Conservation (phyloP, 2,329 filamentous ascomycete genomes). For the Magnaporthiopsis incrustans region DNA sequence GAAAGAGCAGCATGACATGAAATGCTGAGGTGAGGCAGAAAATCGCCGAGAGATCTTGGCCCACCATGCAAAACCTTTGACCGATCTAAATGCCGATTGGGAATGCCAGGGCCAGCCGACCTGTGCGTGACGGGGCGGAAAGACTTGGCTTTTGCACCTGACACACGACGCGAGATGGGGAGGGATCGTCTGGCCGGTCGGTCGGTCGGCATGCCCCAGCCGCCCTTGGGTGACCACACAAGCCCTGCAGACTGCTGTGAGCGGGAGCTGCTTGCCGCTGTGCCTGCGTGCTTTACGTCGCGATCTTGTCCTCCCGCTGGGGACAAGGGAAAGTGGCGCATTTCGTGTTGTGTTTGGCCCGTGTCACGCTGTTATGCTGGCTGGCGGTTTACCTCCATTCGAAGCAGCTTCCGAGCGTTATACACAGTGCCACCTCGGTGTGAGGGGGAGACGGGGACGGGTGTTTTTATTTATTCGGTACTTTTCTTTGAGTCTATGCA, state of each 20-base stretch:
- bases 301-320: neutral
- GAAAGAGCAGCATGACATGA: neutral
- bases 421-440: neutral
- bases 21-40: neutral
- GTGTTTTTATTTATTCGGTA: neutral
- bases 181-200: too few species aligned
- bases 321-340: neutral
- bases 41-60: neutral
- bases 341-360: neutral
- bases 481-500: neutral
- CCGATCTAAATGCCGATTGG: neutral
- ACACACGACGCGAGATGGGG: too few species aligned
- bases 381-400: neutral
- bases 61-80: neutral
- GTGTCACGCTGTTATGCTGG: neutral
- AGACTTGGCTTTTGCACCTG: too few species aligned
- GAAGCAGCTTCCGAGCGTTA: neutral
- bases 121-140: neutral
- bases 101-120: neutral
- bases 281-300: constrained; percentile 2
- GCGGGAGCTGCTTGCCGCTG: constrained; percentile 5
- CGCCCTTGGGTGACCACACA: neutral
- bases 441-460: neutral
- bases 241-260: neutral
- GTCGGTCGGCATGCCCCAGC: neutral